Evolutionary conservation across 305 asterid species (phyloP), one percentile per base, ranked within the genome.

Genomic region (Fraxinus xanthoxyloides): DNA sequence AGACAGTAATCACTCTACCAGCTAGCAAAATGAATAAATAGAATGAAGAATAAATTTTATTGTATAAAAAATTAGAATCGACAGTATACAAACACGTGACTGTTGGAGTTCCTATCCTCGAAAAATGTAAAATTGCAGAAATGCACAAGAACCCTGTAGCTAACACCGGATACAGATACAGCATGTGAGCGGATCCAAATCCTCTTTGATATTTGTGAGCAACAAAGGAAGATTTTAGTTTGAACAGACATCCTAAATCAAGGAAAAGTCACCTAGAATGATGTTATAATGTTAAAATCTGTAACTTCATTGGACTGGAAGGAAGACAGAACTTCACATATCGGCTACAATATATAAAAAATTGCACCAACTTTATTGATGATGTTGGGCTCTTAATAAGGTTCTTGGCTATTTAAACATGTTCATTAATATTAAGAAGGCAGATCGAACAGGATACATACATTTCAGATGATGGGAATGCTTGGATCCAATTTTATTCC

Each of bases 1-100:
- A 77, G 80, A 31, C 31, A 78, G 78, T 77, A 65, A 40, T 7
- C 17, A 56, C 34, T 65, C n/a, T 65, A 24, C 19, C 73, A 65
- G 73, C 73, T 3, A 24, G 35, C 34, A 63, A 67, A 67, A 12
- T 26, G 13, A 26, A 67, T 67, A 67, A 28, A 26, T 21, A 23
- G 46, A 26, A 63, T 8, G 17, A 63, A 63, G 72, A 23, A 63
- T 21, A 61, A 19, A 63, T 6, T 63, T 63, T 7, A 12, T 13
- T 26, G 34, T 26, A 13, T 67, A 24, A 30, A 23, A 67, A 30
- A 28, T 28, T 30, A 67, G 74, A 67, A 67, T 12, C 28, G 19
- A 24, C 38, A 26, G 74, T 67, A 1, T 12, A 67, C 36, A 67
- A 28, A 13, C 74, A 65, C 4, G 13, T 38, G 46, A 38, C 40